phyloP scores from a whole-genome alignment of 2,329 filamentous ascomycete species.

The Xylariaceae sp. region DNA sequence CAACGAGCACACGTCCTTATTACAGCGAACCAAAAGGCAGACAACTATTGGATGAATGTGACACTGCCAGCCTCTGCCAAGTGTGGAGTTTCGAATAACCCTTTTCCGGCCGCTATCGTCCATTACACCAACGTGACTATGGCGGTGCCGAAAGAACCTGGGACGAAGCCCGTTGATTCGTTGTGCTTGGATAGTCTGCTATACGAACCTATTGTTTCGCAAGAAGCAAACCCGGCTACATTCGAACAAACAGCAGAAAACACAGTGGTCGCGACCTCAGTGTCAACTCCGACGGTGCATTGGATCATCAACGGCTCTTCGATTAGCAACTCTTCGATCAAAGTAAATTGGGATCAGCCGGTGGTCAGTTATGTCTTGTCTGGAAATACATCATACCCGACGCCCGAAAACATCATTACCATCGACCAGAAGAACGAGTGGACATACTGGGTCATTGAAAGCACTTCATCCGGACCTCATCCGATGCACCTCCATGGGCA shows the following conservation, averaged over 20 bases:
- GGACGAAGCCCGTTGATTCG: neutral
- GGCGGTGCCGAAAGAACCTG: neutral
- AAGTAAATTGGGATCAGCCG: neutral
- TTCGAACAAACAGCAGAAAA: neutral
- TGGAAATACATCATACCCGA: neutral
- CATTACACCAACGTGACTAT: neutral
- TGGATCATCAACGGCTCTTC: neutral
- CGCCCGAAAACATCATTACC: neutral
- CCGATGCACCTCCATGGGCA: neutral
- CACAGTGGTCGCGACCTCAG: neutral
- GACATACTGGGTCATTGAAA: neutral
- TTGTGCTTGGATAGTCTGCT: conserved; percentile 1
- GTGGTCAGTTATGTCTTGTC: neutral
- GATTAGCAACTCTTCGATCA: neutral
- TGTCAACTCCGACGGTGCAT: neutral
- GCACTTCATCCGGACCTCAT: neutral
- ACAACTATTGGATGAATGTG: neutral
- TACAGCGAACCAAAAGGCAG: neutral
- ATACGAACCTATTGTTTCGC: conserved; percentile 2
- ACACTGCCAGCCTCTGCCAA: neutral
- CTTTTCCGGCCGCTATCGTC: neutral
- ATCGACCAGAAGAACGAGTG: neutral
- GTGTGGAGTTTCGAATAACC: conserved; percentile 2
- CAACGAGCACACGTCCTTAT: conserved; percentile 6
- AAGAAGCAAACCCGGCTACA: neutral